Evolutionary conservation across 208 protist genomes (phyloP).

Genomic region (Naegleria lovaniensis): DNA sequence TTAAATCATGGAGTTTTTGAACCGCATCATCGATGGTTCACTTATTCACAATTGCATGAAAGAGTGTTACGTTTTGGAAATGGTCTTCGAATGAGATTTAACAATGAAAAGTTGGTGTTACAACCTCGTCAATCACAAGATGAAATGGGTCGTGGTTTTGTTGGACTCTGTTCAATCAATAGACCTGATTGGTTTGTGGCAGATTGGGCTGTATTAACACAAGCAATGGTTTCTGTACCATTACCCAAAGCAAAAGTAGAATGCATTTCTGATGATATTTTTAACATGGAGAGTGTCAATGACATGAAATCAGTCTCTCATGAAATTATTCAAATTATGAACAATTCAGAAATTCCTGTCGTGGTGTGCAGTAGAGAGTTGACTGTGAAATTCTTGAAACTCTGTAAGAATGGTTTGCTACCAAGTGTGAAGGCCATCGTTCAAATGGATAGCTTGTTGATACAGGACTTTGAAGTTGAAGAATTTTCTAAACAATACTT

Average conservation of each 20-base stretch:
- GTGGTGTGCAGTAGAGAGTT: neutral
- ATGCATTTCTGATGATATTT: neutral
- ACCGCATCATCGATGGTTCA: neutral
- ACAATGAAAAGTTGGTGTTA: neutral
- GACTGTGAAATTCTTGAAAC: neutral
- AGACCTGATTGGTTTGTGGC: constrained; percentile 12
- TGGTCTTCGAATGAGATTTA: neutral
- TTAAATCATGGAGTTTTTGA: neutral
- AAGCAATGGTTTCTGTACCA: neutral
- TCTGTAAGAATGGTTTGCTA: neutral
- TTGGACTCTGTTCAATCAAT: constrained; percentile 18
- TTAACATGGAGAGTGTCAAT: neutral
- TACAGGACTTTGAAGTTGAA: neutral
- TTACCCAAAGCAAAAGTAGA: neutral
- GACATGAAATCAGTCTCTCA: neutral
- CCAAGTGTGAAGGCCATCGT: neutral
- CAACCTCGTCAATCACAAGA: neutral
- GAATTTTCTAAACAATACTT: neutral
- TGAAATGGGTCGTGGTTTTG: neutral
- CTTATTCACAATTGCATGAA: neutral
- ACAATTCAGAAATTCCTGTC: neutral
- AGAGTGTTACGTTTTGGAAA: neutral
- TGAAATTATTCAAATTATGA: neutral
- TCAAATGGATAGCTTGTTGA: neutral
- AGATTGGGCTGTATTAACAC: neutral